phyloP scores from a whole-genome alignment of 768 basidiomycete genomes.

The Rhodosporidiobolus sp. region DNA sequence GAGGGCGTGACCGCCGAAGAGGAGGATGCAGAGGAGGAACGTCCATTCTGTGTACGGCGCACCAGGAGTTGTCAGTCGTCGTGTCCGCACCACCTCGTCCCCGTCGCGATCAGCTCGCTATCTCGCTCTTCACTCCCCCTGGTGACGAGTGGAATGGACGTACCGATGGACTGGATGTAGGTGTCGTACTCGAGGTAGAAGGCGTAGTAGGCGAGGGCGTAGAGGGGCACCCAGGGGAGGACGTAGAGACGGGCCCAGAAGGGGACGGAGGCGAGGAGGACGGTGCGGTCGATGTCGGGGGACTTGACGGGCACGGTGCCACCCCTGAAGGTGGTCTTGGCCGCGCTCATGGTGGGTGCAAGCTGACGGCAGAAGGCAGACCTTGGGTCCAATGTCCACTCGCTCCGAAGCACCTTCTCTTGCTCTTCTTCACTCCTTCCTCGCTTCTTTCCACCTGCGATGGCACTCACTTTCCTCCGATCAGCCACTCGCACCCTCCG shows the following conservation, averaged over 20 bases:
- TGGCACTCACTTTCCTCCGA: neutral
- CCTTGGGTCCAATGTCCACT: too few species aligned
- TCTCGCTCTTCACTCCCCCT: neutral
- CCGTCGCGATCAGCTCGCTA: slow-evolving; percentile 14
- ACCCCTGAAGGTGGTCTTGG: slow-evolving; percentile 2
- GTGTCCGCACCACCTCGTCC: slow-evolving; percentile 23
- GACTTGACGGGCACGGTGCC: slow-evolving; percentile 7
- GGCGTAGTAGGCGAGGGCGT: slow-evolving; percentile 61
- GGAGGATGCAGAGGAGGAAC: slow-evolving; percentile 79
- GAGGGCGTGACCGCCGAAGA: slow-evolving; percentile 83
- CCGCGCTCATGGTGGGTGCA: too few species aligned
- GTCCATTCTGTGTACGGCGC: slow-evolving; percentile 78
- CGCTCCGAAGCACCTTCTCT: too few species aligned
- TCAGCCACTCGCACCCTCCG: neutral
- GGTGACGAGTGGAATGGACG: neutral
- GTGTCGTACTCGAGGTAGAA: slow-evolving; percentile 87
- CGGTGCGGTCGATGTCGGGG: slow-evolving; percentile 20
- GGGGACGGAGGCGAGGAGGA: slow-evolving; percentile 43
- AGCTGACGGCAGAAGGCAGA: too few species aligned
- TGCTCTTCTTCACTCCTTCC: too few species aligned
- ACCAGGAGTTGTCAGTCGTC: slow-evolving; percentile 23
- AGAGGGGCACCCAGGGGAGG: slow-evolving; percentile 50
- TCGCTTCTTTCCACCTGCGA: neutral
- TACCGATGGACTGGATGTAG: slow-evolving; percentile 62
- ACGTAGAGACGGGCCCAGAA: slow-evolving; percentile 48